Evolutionary conservation across 2,329 filamentous ascomycete species (phyloP).

Genomic region (Trichoderma lentiforme): DNA sequence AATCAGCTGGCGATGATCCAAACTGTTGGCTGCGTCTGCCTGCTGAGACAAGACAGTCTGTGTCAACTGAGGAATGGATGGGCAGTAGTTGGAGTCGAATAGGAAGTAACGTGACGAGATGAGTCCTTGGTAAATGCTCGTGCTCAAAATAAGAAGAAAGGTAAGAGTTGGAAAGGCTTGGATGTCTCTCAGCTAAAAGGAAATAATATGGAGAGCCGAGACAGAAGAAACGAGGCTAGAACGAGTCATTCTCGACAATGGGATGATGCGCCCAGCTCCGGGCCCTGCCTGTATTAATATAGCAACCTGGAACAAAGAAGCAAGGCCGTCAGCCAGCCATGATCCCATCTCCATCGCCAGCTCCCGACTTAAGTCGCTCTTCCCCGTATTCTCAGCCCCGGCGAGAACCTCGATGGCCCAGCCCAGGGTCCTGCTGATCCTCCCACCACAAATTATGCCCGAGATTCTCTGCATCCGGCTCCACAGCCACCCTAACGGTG

Average conservation of each 20-base stretch:
- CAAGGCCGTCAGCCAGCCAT: neutral
- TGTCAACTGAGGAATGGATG: neutral
- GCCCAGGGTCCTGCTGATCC: constrained; percentile 4
- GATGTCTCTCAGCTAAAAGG: neutral
- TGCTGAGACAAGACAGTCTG: neutral
- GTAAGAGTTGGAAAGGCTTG: neutral
- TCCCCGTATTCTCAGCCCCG: neutral
- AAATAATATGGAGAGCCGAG: neutral
- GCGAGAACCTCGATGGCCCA: neutral
- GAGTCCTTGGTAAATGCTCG: neutral
- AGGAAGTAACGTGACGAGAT: neutral
- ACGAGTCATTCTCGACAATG: neutral
- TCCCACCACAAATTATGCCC: neutral
- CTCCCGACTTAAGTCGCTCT: constrained; percentile 1
- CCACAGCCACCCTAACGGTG: neutral
- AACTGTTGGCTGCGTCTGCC: neutral
- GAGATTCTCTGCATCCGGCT: constrained; percentile 3
- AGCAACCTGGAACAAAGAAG: neutral
- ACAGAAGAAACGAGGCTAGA: neutral
- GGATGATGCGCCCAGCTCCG: neutral
- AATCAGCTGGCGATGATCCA: neutral
- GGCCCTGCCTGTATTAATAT: neutral
- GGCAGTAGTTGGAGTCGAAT: neutral
- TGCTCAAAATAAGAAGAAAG: neutral
- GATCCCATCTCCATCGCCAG: neutral